Evolutionary conservation across 2,329 filamentous ascomycete genomes (phyloP), one percentile per base, ranked within the genome.

Genomic region (Hansfordia pulvinata): DNA sequence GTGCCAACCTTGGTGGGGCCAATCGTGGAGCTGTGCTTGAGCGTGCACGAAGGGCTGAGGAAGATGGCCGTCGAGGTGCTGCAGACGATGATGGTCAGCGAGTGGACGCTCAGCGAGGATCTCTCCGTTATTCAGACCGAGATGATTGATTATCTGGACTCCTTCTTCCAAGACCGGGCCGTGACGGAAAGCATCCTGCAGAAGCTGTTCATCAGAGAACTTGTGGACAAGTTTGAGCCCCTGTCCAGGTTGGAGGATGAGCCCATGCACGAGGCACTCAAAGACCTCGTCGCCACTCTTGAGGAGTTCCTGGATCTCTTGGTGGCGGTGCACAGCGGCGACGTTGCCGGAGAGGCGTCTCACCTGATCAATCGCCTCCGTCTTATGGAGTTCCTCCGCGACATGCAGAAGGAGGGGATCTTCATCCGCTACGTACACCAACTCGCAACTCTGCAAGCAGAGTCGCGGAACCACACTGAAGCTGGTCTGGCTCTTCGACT

Each of bases 41-140:
- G 88, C 45, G 85, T 96, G 4, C 90, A 98, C 39, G 84, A 93
- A 49, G 86, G 86, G 4, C 60, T 98, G 30, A 72, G 90, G 33
- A 74, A 73, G 35, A 90, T 93, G 51, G 90, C 88, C 1, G 85
- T 94, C 17, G 82, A 93, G 48, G 81, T 98, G 12, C 55, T 98
- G 34, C 85, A 93, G 49, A 93, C 85, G 3, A 98, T 98, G 90
- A 93, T 98, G 42, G 76, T 96, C 38, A 93, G 86, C 54, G 90
- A 98, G 53, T 98, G 90, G 90, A 86, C 85, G 10, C 55, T 98
- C 36, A 94, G 85, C 46, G 82, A 93, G 47, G 88, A 96, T 47
- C 58, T 98, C 25, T 79, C 79, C 3, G 75, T 90, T 25, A 81
- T 98, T 27, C 86, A 96, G 52, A 90, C 85, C 3, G 90, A 94